Evolutionary conservation across 192 early-diverging fungal species (phyloP).

Genomic region (Coemansia sp.): DNA sequence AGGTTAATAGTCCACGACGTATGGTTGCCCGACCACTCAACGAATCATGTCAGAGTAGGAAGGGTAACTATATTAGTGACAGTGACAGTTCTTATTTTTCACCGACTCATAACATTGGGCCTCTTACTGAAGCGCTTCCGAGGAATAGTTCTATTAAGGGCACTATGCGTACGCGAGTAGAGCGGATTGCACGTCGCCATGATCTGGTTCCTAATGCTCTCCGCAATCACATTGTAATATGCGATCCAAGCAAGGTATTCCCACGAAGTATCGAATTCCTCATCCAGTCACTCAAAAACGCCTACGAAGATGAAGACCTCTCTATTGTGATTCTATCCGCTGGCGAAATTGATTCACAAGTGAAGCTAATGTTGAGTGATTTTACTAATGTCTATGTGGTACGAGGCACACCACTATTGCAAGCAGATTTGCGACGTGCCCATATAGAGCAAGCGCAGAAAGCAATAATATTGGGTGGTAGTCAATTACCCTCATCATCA

Average conservation of each 20-base stretch:
- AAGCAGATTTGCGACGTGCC: slow-evolving; percentile 38
- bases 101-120: slow-evolving; percentile 8
- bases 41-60: background rate
- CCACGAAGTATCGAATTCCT: slow-evolving; percentile 52
- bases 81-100: slow-evolving; percentile 49
- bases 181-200: slow-evolving; percentile 4
- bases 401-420: slow-evolving; percentile 44
- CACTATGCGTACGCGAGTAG: slow-evolving; percentile 4
- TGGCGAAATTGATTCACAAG: slow-evolving; percentile 12
- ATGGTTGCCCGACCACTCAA: slow-evolving; percentile 15
- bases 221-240: slow-evolving; percentile 41
- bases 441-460: slow-evolving; percentile 35
- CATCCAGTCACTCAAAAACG: slow-evolving; percentile 39
- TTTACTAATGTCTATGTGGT: slow-evolving; percentile 41
- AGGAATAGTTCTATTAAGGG: slow-evolving; percentile 10
- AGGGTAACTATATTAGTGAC: slow-evolving; percentile 39
- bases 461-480: slow-evolving; percentile 40
- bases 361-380: slow-evolving; percentile 13
- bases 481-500: slow-evolving; percentile 8
- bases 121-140: background rate
- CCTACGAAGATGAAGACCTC: slow-evolving; percentile 35
- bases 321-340: slow-evolving; percentile 41
- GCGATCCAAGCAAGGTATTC: slow-evolving; percentile 39
- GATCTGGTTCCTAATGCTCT: slow-evolving; percentile 22
- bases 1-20: slow-evolving; percentile 27